Evolutionary conservation across 345 rosid genomes (phyloP), one percentile per base, ranked within the genome.

Genomic region (Salix suchowensis): DNA sequence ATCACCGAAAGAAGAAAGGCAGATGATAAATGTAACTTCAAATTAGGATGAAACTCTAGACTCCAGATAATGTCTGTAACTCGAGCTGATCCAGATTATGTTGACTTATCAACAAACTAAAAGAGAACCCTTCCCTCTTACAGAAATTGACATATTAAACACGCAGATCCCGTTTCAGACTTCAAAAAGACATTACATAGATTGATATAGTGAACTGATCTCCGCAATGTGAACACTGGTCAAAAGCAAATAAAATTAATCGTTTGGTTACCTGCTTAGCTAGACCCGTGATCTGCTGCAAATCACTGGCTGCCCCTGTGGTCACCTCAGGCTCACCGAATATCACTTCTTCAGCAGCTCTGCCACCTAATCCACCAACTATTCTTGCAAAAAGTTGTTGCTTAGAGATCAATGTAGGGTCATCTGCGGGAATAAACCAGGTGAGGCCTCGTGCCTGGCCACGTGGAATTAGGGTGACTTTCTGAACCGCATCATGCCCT

Each of bases 371-470:
- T 65, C 99, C 99, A 72, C 99, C 98, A 80, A 96, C 97, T 76
- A 96, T 89, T 86, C 98, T 93, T 16, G 99, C 98, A 87, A 90
- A 96, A 68, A 96, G 96, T 76, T 92, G 99, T 82, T 96, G 99
- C 89, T 87, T 93, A 72, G 98, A 96, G 80, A 93, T 96, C 76
- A 96, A 85, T 67, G 96, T 91, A 1, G 99, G 97, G 78, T 96
- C 99, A 72, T 96, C 97, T 54, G 92, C 67, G 58, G 99, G 98
- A 89, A 95, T 95, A 79, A 93, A 96, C 98, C 99, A 93, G 30
- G 99, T 96, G 30, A 96, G 98, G 76, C 99, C 99, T 60, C 96
- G 87, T 28, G 98, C 99, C 86, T 96, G 97, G 58, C 99, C 98
- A 42, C 97, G 93, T 11, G 98, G 99, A 79, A 96, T 71, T 37